Evolutionary conservation across 306 rosid genomes (phyloP).

Genomic region (Prunus fruticosa): DNA sequence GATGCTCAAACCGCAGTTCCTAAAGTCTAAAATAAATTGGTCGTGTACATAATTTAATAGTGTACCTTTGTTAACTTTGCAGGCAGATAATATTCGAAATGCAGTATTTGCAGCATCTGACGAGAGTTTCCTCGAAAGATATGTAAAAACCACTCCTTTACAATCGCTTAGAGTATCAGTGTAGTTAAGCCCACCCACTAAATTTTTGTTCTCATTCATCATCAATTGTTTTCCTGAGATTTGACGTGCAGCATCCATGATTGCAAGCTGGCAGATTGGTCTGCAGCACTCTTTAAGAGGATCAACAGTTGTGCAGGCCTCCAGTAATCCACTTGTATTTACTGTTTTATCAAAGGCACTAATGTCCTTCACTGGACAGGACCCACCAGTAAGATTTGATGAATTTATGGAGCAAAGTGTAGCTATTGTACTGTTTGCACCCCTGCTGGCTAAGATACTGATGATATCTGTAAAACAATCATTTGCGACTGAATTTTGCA

Average conservation of each 20-base stretch:
- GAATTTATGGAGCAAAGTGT: constrained; percentile 74
- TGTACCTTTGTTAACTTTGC: constrained; percentile 96
- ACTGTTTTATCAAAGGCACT: constrained; percentile 68
- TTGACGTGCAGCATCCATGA: constrained; percentile 86
- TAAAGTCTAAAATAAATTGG: not conserved
- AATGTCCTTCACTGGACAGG: constrained; percentile 86
- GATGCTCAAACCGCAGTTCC: not conserved
- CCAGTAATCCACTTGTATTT: constrained; percentile 75
- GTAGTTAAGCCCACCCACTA: constrained; percentile 51
- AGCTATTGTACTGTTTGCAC: constrained; percentile 72
- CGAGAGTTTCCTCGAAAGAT: constrained; percentile 68
- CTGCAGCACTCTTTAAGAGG: constrained; percentile 98
- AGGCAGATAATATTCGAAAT: constrained; percentile 83
- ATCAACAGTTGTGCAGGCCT: constrained; percentile 88
- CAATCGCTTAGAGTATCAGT: constrained; percentile 74
- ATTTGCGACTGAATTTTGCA: constrained; percentile 57
- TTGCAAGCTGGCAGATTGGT: constrained; percentile 88
- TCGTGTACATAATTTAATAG: not conserved
- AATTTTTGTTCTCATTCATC: constrained; percentile 47
- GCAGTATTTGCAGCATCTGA: constrained; percentile 63
- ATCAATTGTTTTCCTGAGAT: constrained; percentile 66
- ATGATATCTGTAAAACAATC: constrained; percentile 81
- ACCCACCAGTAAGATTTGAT: constrained; percentile 80
- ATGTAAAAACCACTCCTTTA: constrained; percentile 91
- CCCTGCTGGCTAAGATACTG: constrained; percentile 77